A percentile compares a stretch with the other conserved stretches of the same genome.
phyloP scores from a whole-genome alignment of 176 grass and related monocot species.

The Cocos nucifera region DNA sequence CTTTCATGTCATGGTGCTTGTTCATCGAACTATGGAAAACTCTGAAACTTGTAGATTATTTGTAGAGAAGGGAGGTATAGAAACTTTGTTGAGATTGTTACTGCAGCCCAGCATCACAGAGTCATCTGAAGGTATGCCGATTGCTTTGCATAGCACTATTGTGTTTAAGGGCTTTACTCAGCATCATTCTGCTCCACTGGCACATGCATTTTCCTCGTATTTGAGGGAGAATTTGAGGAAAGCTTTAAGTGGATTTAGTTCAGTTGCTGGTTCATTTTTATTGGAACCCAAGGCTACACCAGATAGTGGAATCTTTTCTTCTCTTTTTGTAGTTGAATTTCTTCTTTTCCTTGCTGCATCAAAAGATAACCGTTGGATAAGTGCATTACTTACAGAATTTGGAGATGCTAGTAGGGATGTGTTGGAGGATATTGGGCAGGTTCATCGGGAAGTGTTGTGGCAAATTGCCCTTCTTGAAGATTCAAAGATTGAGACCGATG shows the following conservation, averaged over 20 bases:
- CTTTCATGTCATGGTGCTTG: slow-evolving; percentile 96
- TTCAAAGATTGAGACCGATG: slow-evolving; percentile 45
- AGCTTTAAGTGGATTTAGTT: slow-evolving; percentile 56
- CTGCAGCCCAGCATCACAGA: slow-evolving; percentile 91
- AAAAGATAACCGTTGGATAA: slow-evolving; percentile 98
- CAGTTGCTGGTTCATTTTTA: slow-evolving; percentile 41
- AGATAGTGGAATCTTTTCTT: slow-evolving; percentile 48
- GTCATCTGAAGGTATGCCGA: slow-evolving; percentile 95
- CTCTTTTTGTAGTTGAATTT: slow-evolving; percentile 92
- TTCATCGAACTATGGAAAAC: slow-evolving; percentile 97
- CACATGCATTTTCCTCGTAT: slow-evolving; percentile 71
- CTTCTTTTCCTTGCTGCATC: slow-evolving; percentile 83
- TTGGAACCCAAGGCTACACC: slow-evolving; percentile 13
- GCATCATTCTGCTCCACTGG: slow-evolving; percentile 92
- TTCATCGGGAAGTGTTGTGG: slow-evolving; percentile 78
- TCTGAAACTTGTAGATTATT: slow-evolving; percentile 95
- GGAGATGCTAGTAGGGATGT: slow-evolving; percentile 80
- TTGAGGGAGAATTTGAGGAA: slow-evolving; percentile 75
- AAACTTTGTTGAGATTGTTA: slow-evolving; percentile 71
- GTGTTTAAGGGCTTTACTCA: slow-evolving; percentile 98
- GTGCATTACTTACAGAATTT: slow-evolving; percentile 80
- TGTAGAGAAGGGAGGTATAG: slow-evolving; percentile 86
- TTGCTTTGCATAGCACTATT: slow-evolving; percentile 97
- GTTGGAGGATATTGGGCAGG: slow-evolving; percentile 72
- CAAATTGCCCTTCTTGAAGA: slow-evolving; percentile 69